Base-by-base conservation (phyloP, 2,329 filamentous ascomycete species). In the Ceratocystis cubensis region DNA sequence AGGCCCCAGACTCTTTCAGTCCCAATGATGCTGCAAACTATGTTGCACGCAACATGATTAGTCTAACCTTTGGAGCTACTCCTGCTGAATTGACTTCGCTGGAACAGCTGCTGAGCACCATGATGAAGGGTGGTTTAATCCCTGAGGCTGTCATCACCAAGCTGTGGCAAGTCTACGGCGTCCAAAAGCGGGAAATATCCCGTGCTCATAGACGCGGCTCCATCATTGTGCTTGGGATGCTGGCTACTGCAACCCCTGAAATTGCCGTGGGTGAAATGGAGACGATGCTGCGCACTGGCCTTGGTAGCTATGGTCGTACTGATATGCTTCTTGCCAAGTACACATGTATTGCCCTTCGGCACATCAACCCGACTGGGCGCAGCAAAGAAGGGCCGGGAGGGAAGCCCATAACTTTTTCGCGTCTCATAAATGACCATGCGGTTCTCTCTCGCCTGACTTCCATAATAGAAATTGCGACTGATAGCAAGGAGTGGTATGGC, bases 41-140 rank as follows among this genome's bases (percentile, higher is more conserved):
- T 74, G 88, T 99, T 72, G 93, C 93, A 30, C 86, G 92, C 69
- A 99, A 97, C 76, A 99, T 99, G 93, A 97, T 97, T 76, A 96
- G 92, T 80, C 78, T 99, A 72, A 99, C 94, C 0, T 97, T 96
- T 75, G 93, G 92, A 33, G 92, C 93, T 1, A 96, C 93, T 0
- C 91, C 93, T 0, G 94, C 95, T 0, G 94, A 99, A 74, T 79
- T 99, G 65, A 99, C 94, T 0, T 97, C 91, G 61, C 81, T 99
- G 7, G 94, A 99, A 76, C 94, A 99, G 75, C 81, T 99, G 2
- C 81, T 99, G 5, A 91, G 89, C 69, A 97, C 91, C 0, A 99
- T 99, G 94, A 96, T 96, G 90, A 95, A 92, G 76, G 87, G 88
- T 46, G 90, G 91, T 15, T 83, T 92, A 74, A 87, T 99, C 69